phyloP scores from a whole-genome alignment of 208 protist genomes.

The Sergeia podlipaevii region DNA sequence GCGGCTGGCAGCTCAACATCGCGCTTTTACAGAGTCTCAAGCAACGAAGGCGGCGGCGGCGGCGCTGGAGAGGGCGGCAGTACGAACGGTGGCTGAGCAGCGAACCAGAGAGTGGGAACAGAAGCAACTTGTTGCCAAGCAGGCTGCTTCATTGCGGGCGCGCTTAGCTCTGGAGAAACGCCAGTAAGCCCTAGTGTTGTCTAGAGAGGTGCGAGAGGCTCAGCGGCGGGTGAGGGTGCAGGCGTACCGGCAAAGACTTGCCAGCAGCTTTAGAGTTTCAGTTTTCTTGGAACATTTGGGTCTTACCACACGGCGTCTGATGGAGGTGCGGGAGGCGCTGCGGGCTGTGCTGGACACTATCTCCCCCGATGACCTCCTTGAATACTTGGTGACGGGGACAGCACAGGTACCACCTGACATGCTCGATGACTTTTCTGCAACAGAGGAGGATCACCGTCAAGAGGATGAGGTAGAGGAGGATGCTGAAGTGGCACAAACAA shows the following conservation, averaged over 20 bases:
- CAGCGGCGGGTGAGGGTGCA: constrained; percentile 22
- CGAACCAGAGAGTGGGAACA: no score
- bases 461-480: no score
- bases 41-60: no score
- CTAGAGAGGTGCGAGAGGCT: constrained; percentile 11
- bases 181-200: constrained; percentile 15
- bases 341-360: constrained; percentile 29
- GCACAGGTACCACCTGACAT: constrained; percentile 63
- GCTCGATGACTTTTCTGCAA: constrained; percentile 13
- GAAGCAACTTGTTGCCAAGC: no score
- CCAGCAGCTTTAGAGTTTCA: constrained; percentile 34
- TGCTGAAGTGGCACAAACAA: no score
- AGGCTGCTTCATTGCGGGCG: no score
- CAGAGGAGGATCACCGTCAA: neutral
- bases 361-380: constrained; percentile 67
- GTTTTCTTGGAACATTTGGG: constrained; percentile 61
- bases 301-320: constrained; percentile 38
- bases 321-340: constrained; percentile 32
- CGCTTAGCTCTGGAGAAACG: constrained; percentile 22
- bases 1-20: no score
- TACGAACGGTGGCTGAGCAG: no score
- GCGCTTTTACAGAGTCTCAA: no score
- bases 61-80: no score
- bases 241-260: constrained; percentile 25
- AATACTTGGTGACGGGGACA: constrained; percentile 73